Percentiles rank a stretch among this genome's conserved stretches.
These are phyloP conservation scores for Lachancea thermotolerans DNA, from an alignment of 805 yeast species.

Conservation along the genomic window DNA sequence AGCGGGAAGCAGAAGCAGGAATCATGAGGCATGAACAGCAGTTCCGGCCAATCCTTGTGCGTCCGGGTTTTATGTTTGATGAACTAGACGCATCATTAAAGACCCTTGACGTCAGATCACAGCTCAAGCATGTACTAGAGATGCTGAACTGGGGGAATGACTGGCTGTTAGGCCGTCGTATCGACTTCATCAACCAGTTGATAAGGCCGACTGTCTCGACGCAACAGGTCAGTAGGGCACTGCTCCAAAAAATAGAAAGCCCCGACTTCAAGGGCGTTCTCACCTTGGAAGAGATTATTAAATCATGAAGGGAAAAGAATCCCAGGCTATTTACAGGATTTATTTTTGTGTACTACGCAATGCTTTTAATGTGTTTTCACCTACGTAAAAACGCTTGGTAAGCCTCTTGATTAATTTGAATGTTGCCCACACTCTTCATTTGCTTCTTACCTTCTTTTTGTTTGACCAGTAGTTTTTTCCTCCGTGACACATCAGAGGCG, in stretches of 20 bases:
- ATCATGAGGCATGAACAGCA: conserved; percentile 35
- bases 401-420: conserved; percentile 75
- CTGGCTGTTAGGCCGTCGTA: conserved; percentile 34
- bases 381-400: conserved; percentile 71
- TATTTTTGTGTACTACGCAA: neutral
- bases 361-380: conserved; percentile 1
- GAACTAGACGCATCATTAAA: conserved; percentile 36
- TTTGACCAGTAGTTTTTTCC: conserved; percentile 77
- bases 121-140: conserved; percentile 38
- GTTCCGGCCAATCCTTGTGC: conserved; percentile 50
- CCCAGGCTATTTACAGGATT: conserved; percentile 4
- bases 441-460: conserved; percentile 92
- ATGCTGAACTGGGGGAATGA: conserved; percentile 40
- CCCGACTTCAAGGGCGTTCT: conserved; percentile 50
- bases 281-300: conserved; percentile 42
- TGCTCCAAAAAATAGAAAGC: conserved; percentile 50
- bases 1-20: conserved; percentile 69
- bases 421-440: conserved; percentile 73
- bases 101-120: conserved; percentile 17
- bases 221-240: conserved; percentile 56
- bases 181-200: conserved; percentile 38
- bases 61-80: conserved; percentile 85
- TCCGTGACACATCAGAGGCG: conserved; percentile 86
- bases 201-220: conserved; percentile 61
- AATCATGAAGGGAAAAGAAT: conserved; percentile 1